phyloP scores from a whole-genome alignment of 2,329 filamentous ascomycete species.

The Claviceps sp. region DNA sequence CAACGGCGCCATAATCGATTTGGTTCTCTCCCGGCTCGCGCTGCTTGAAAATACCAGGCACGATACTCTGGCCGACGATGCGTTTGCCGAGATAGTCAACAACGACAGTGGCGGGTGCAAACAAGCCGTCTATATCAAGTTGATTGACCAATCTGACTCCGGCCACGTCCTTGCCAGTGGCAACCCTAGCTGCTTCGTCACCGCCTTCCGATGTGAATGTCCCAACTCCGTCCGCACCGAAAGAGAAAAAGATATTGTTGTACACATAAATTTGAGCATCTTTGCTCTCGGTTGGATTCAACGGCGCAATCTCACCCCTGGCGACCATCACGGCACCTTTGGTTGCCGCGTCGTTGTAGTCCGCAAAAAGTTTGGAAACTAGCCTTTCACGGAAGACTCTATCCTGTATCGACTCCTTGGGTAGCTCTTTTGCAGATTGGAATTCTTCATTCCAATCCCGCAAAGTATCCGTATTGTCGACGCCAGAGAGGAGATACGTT shows the following conservation, averaged over 20 bases:
- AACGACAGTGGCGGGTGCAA: conserved; percentile 90
- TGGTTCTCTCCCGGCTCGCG: conserved; percentile 94
- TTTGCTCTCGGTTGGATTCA: conserved; percentile 84
- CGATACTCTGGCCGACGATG: conserved; percentile 93
- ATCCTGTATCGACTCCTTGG: conserved; percentile 87
- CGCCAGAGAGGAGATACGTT: conserved; percentile 75
- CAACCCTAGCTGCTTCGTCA: conserved; percentile 88
- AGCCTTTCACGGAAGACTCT: conserved; percentile 90
- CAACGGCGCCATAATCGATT: conserved; percentile 96
- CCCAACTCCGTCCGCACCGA: conserved; percentile 91
- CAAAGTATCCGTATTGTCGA: conserved; percentile 86
- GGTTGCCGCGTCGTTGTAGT: conserved; percentile 92
- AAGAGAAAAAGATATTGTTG: conserved; percentile 99
- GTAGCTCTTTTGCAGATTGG: conserved; percentile 88
- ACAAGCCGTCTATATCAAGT: conserved; percentile 85
- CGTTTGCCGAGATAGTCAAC: conserved; percentile 96
- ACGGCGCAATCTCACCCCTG: conserved; percentile 76
- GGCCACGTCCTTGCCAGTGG: conserved; percentile 90
- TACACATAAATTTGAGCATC: conserved; percentile 99
- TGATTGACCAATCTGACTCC: conserved; percentile 94
- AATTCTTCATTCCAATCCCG: conserved; percentile 99
- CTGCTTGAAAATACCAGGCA: conserved; percentile 98
- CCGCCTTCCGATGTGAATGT: conserved; percentile 95
- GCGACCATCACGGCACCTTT: conserved; percentile 86
- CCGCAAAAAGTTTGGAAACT: conserved; percentile 89